phyloP scores from a whole-genome alignment of 495 filamentous ascomycete genomes.

The Aspergillus haitiensis region DNA sequence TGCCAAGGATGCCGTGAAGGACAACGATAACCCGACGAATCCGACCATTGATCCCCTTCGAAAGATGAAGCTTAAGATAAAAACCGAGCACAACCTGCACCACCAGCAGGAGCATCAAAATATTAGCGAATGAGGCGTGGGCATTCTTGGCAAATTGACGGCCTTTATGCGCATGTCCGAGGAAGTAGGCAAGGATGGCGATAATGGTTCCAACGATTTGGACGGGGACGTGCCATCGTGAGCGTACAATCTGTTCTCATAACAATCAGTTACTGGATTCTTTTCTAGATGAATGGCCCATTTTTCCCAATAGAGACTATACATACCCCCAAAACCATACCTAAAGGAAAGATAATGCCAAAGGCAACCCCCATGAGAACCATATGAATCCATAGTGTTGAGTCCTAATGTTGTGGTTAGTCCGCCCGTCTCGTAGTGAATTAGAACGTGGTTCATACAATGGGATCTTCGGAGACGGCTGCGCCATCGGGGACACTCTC shows the following conservation, averaged over 20 bases:
- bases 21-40: slow-evolving; percentile 71
- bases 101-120: slow-evolving; percentile 74
- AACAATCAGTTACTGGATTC: background rate
- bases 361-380: slow-evolving; percentile 83
- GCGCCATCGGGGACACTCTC: slow-evolving; percentile 72
- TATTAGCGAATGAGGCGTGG: slow-evolving; percentile 77
- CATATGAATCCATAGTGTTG: slow-evolving; percentile 91
- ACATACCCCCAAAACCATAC: slow-evolving; percentile 91
- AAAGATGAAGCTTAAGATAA: slow-evolving; percentile 87
- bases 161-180: slow-evolving; percentile 88
- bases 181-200: slow-evolving; percentile 80
- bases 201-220: slow-evolving; percentile 74
- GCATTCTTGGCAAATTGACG: slow-evolving; percentile 82
- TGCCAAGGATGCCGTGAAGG: slow-evolving; percentile 79
- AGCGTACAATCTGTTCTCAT: slow-evolving; percentile 70
- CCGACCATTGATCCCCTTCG: slow-evolving; percentile 74
- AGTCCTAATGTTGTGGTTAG: slow-evolving; percentile 54
- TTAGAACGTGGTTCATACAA: slow-evolving; percentile 52
- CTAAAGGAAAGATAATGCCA: slow-evolving; percentile 87
- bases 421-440: background rate
- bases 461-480: slow-evolving; percentile 74
- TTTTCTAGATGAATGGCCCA: slow-evolving; percentile 1
- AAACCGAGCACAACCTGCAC: slow-evolving; percentile 77
- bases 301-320: background rate
- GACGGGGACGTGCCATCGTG: slow-evolving; percentile 90